Conservation (phyloP, 1,284 basidiomycete genomes). For the Phellopilus nigrolimitatus region DNA sequence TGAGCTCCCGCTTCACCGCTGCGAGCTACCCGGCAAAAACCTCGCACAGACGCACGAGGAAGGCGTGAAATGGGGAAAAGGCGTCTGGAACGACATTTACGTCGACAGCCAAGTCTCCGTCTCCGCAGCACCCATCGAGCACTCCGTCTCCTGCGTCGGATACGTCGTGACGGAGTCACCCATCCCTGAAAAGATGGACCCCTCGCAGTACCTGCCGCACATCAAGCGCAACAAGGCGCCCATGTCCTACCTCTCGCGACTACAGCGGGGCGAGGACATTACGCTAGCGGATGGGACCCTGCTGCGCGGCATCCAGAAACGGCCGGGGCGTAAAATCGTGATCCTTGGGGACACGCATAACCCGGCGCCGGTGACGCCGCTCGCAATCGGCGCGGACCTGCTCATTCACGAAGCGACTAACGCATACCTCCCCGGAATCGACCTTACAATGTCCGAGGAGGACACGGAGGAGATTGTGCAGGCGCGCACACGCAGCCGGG, state of each 20-base stretch:
- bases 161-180: conserved; percentile 77
- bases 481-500: conserved; percentile 65
- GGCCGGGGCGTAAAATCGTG: conserved; percentile 68
- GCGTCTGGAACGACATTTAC: conserved; percentile 71
- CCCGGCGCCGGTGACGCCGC: conserved; percentile 54
- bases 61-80: conserved; percentile 38
- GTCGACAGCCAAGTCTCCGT: conserved; percentile 58
- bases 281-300: conserved; percentile 74
- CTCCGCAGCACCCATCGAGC: conserved; percentile 79
- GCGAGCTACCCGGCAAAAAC: conserved; percentile 70
- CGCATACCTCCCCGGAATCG: conserved; percentile 73
- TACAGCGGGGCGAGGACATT: conserved; percentile 69
- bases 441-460: conserved; percentile 47
- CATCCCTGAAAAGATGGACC: conserved; percentile 73
- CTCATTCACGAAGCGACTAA: conserved; percentile 90
- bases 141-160: conserved; percentile 81
- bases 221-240: conserved; percentile 69
- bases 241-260: conserved; percentile 61
- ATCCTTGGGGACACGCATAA: conserved; percentile 82
- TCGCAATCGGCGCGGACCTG: conserved; percentile 61
- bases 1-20: conserved; percentile 41
- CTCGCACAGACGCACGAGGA: conserved; percentile 38
- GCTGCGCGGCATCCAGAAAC: conserved; percentile 64
- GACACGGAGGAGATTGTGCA: conserved; percentile 64
- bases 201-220: conserved; percentile 56